Base-by-base conservation (phyloP, 495 filamentous ascomycete species). In the Neurospora intermedia region DNA sequence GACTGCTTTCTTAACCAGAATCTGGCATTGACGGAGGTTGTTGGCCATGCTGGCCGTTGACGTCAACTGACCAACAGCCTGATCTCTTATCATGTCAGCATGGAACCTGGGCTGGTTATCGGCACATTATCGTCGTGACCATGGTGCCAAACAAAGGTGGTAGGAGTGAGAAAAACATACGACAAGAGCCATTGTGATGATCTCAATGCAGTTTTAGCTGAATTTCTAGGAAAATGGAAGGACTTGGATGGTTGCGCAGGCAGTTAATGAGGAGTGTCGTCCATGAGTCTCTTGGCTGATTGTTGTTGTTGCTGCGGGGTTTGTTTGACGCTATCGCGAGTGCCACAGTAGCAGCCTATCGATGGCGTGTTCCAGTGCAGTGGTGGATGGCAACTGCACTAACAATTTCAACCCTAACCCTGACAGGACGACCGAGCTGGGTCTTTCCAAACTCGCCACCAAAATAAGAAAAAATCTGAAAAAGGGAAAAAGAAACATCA, bases 11-110 rank as follows among this genome's bases (percentile, higher is more conserved):
- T 85, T 84, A 62, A 96, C 85, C 43, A 97, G 85, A 54, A 82
- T 80, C 46, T 89, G 88, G 77, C 93, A 96, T 80, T 94, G 92
- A 39, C 84, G 79, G 31, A 96, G 88, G 79, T 97, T 97, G 77
- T 92, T 85, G 73, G 87, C 81, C 86, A 96, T 91, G 78, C 85
- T 91, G 69, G 91, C 87, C 74, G 92, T 95, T 38, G 93, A 93
- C 81, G 93, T 95, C 78, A 97, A 83, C 81, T 97, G 94, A 38
- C 94, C 94, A 39, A 97, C 87, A 59, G 94, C 93, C 93, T 96
- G 69, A 2, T 16, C 31, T 5, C 3, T 31, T n/a, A 15, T 27
- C 54, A 35, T 62, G 13, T 62, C 48, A 59, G 20, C 20, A 27
- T 8, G 0, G 6, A 39, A 39, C 39, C 6, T 10, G 4, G 13